Evolutionary conservation across 208 protist genomes (phyloP), one percentile per base, ranked within the genome.

Genomic region (Balamuthia mandrillaris): DNA sequence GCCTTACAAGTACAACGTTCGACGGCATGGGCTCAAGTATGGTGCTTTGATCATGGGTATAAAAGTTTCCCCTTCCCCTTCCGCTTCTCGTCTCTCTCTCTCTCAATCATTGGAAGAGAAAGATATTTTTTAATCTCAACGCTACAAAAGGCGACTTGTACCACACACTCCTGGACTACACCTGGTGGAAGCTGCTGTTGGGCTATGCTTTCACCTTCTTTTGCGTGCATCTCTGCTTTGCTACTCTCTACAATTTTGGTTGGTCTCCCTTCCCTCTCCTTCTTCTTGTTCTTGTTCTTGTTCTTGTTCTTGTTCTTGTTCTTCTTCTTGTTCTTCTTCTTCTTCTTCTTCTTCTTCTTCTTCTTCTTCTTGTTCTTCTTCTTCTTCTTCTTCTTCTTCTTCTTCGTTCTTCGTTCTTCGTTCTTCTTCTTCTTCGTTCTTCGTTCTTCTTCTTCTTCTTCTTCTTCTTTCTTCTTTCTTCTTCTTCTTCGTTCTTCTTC

Each of bases 161-260:
- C n/a, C 74, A 82, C 54, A 27, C 37, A 4, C 31, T 82, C 33
- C 74, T 82, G 35, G 74, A 82, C 74, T 52, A 35, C 5, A 82
- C n/a, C n/a, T 82, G 74, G 74, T 82, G 74, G 74, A 82, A 82
- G 74, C 74, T 82, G 24, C 54, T 82, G 14, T 31, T 82, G 27
- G 74, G 74, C 54, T 52, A 65, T 37, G 58, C 2, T 24, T 39
- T 82, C 14, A 65, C 45, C 51, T 82, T 65, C 39, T 82, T 82
- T 42, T 2, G 39, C 1, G 52, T 65, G 74, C 74, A 82, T 35
- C 31, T 82, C 35, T 66, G 58, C 74, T 82, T 82, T n/a, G 74
- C 74, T 18, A 21, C 27, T 27, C 74, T 82, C 74, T 82, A 82
- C 54, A 52, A 66, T 21, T 37, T 52, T 12, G 74, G 74, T 82